Conservation (phyloP, 2,329 filamentous ascomycete species). For the Microdochium trichocladiopsis region DNA sequence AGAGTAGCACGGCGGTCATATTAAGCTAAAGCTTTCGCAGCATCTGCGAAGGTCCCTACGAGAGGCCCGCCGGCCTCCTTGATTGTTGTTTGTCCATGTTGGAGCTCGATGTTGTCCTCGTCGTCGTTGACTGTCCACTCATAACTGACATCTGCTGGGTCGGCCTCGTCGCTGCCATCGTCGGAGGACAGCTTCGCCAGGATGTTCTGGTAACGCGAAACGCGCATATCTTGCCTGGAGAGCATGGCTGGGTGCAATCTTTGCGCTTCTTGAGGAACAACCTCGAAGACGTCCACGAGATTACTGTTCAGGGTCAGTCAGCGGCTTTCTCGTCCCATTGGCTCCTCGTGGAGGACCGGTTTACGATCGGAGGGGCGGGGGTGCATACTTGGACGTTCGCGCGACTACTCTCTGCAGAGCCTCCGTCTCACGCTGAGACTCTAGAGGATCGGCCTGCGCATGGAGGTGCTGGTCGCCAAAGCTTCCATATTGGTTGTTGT, state of each 20-base stretch:
- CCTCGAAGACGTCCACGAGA: slow-evolving; percentile 62
- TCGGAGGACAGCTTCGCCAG: slow-evolving; percentile 51
- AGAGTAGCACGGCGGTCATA: slow-evolving; percentile 1
- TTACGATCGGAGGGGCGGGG: background rate
- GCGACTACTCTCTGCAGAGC: slow-evolving; percentile 57
- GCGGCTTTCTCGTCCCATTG: background rate
- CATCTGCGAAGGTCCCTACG: slow-evolving; percentile 55
- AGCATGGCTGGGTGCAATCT: slow-evolving; percentile 18
- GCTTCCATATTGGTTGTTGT: slow-evolving; percentile 53
- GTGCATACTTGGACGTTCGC: slow-evolving; percentile 54
- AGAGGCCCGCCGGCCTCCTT: slow-evolving; percentile 36
- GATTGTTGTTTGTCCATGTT: slow-evolving; percentile 28
- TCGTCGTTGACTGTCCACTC: slow-evolving; percentile 49
- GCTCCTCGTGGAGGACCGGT: slow-evolving; percentile 2
- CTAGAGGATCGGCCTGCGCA: slow-evolving; percentile 51
- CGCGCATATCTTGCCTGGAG: slow-evolving; percentile 46
- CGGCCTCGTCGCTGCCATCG: slow-evolving; percentile 17
- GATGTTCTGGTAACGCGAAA: slow-evolving; percentile 54
- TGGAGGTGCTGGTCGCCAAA: slow-evolving; percentile 50
- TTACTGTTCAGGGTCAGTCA: slow-evolving; percentile 38
- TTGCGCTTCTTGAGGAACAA: slow-evolving; percentile 42
- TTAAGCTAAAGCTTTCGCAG: slow-evolving; percentile 44
- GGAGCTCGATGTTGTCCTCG: slow-evolving; percentile 34
- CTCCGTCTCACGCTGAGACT: slow-evolving; percentile 57
- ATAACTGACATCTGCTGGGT: slow-evolving; percentile 30